Base-by-base conservation (phyloP, 1,284 basidiomycete species). In the Austroboletus niveus region DNA sequence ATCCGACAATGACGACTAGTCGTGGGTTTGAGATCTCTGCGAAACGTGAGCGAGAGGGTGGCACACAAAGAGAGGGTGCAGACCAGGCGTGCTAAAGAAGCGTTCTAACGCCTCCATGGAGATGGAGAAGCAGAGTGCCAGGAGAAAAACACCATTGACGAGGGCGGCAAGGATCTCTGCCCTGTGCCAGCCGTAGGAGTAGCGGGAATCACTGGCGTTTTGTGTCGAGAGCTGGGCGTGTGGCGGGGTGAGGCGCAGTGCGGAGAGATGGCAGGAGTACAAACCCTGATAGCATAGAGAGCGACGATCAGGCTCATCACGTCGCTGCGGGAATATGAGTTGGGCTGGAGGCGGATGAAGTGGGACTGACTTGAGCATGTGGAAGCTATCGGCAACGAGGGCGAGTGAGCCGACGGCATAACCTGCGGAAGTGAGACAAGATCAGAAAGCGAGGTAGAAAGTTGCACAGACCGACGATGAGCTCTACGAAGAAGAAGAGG, bases 141-240 rank as follows among this genome's bases (percentile, higher is more conserved):
- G 75, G 4, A 99, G 82, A 75, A 98, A 98, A 49, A 98, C 95
- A 46, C 97, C 96, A 64, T 99, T 99, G 64, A 98, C 76, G 43
- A 99, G 79, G 1, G 94, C 93, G 30, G 94, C 94, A 8, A 99
- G 81, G 55, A 99, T 97, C 68, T 99, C 97, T n/a, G 97, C 97
- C 52, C 97, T 82, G 72, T 99, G 96, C 94, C 95, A 98, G 20
- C 94, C 94, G 65, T 96, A 97, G 2, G 92, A 91, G 69, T 94
- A 95, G 39, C 84, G 82, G 36, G 77, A 70, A 57, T 76, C 77
- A 17, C 70, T 76, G 48, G 73, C 64, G 30, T 68, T 72, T 43
- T 76, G 73, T 39, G 73, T 73, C 27, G 85, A 80, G 47, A 89
- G 75, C 87, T 87, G 54, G 36, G 45, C 27, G 55, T 35, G 41